Evolutionary conservation across 345 rosid species (phyloP), one percentile per base, ranked within the genome.

Genomic region (Syzygium aqueum): DNA sequence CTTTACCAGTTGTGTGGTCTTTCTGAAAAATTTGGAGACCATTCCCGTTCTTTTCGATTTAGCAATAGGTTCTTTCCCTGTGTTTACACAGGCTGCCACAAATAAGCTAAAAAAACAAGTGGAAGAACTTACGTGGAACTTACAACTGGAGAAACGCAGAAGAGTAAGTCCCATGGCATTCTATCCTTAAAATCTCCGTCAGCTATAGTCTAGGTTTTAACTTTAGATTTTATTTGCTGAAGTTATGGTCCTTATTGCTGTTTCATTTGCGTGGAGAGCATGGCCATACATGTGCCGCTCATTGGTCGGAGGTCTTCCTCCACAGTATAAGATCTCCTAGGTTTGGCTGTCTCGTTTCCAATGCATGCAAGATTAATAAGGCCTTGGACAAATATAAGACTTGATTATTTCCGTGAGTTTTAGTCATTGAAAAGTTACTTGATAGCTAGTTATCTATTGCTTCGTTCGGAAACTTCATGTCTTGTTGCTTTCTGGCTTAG

Each of bases 81-180:
- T 49, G 51, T 40, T 87, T 84, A 67, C 89, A 73, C 92, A 96
- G 99, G 99, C 99, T 90, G 99, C 99, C 85, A 97, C 96, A 88
- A 97, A 96, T 91, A 95, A 96, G 91, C 91, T 96, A 91, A 98
- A 97, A 92, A 97, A 96, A 93, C 98, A 97, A 92, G 99, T 97
- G 89, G 99, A 97, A 89, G 99, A 97, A 87, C 91, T 97, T 88
- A 97, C 99, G 85, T 97, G 99, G 99, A 93, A 98, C 92, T 91
- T 96, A 56, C 99, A 96, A 90, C 93, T 97, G 86, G 99, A 97
- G 96, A 97, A 95, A 89, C 98, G 99, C 86, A 93, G 95, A 94
- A 94, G 99, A 90, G 99, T 96, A 90, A 91, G 90, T 91, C 84
- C n/a, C 59, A 23, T 51, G 77, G 43, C 77, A 57, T 23, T 86